Conservation (phyloP, 768 basidiomycete species). For the Phaeotremella skinneri region DNA sequence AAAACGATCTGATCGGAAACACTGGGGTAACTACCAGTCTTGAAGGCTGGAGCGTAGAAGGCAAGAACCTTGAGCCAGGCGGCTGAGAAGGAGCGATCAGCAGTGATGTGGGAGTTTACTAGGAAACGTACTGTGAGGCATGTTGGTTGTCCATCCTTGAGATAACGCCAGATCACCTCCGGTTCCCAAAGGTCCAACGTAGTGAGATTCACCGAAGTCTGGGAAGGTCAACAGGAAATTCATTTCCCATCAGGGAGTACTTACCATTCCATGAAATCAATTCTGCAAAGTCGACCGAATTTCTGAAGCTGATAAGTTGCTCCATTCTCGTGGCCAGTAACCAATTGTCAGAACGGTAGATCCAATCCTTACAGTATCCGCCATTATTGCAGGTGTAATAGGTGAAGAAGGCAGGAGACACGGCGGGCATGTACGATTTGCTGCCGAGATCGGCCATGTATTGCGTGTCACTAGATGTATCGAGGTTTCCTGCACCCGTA, state of each 20-base stretch:
- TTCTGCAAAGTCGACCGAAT: constrained; percentile 49
- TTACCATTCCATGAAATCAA: constrained; percentile 53
- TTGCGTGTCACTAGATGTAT: constrained; percentile 48
- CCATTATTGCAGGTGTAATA: constrained; percentile 43
- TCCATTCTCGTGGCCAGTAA: constrained; percentile 51
- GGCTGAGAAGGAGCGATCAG: constrained; percentile 13
- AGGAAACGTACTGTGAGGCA: constrained; percentile 37
- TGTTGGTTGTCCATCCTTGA: constrained; percentile 46
- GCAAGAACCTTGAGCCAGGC: constrained; percentile 34
- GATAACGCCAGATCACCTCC: constrained; percentile 45
- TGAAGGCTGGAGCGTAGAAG: constrained; percentile 49
- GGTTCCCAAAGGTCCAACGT: constrained; percentile 37
- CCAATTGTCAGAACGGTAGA: constrained; percentile 52
- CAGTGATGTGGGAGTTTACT: background rate
- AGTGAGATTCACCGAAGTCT: constrained; percentile 49
- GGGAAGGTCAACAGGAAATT: background rate
- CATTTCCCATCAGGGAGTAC: constrained; percentile 7
- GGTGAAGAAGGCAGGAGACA: constrained; percentile 52
- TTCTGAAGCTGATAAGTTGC: constrained; percentile 45
- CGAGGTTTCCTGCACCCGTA: constrained; percentile 47
- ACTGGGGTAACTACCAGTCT: constrained; percentile 46
- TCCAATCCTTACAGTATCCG: constrained; percentile 52
- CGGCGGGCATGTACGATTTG: constrained; percentile 50
- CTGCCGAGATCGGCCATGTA: constrained; percentile 40
- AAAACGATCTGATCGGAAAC: constrained; percentile 41